These are phyloP conservation scores for Leersia perrieri DNA, from an alignment of 176 grass and related monocot species.

Conservation along the genomic window DNA sequence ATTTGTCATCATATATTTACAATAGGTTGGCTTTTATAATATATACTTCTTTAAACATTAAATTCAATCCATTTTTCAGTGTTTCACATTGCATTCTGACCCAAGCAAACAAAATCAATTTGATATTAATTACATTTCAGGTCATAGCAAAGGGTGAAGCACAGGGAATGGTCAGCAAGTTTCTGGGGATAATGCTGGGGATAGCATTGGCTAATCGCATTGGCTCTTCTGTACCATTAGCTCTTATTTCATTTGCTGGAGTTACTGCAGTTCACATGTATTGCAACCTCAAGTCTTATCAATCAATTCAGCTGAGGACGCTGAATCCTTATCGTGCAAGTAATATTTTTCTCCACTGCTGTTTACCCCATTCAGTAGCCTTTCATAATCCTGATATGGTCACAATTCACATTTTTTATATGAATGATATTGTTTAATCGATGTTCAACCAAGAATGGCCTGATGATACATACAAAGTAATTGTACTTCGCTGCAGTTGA, in stretches of 20 bases:
- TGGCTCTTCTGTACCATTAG: slow-evolving; percentile 79
- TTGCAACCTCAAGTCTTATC: slow-evolving; percentile 95
- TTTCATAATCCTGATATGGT: background rate
- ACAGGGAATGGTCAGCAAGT: slow-evolving; percentile 99
- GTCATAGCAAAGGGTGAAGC: slow-evolving; percentile 99
- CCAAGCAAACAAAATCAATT: background rate
- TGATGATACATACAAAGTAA: background rate
- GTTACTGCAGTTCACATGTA: slow-evolving; percentile 94
- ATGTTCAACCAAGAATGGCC: background rate
- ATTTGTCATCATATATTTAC: background rate
- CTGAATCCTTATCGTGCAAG: slow-evolving; percentile 95
- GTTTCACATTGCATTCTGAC: background rate
- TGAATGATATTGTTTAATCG: background rate
- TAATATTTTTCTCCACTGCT: slow-evolving; percentile 50
- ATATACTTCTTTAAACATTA: background rate
- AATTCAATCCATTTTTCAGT: slow-evolving; percentile 2
- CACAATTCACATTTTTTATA: background rate
- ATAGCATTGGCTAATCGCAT: slow-evolving; percentile 78
- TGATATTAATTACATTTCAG: slow-evolving; percentile 42
- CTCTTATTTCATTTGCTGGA: slow-evolving; percentile 81
- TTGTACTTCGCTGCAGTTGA: background rate
- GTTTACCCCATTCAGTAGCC: background rate
- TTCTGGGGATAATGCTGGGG: slow-evolving; percentile 82
- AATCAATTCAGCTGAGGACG: slow-evolving; percentile 90
- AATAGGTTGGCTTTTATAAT: background rate